Evolutionary conservation across 176 grass and related monocot genomes (phyloP).

Genomic region (Triticum aestivum): IWGSC_CS_RefSeq_v2.1 NC_057804.1:185549451-185549950

Average conservation of each 20-base stretch:
- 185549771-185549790: not conserved
- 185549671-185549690: not conserved
- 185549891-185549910: slow-evolving; percentile 65
- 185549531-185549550: slow-evolving; percentile 93
- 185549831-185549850: slow-evolving; percentile 28
- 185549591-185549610: slow-evolving; percentile 46
- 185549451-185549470: slow-evolving; percentile 81
- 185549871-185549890: slow-evolving; percentile 45
- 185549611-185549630: not conserved
- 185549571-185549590: slow-evolving; percentile 61
- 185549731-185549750: not conserved
- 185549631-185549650: slow-evolving; percentile 4
- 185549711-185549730: not conserved
- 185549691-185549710: slow-evolving; percentile 1
- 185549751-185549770: not conserved
- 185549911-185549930: slow-evolving; percentile 67
- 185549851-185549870: slow-evolving; percentile 78
- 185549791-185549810: not conserved
- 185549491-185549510: slow-evolving; percentile 92
- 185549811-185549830: not conserved
- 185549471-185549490: slow-evolving; percentile 81
- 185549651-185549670: not conserved
- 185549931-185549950: slow-evolving; percentile 81
- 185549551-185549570: slow-evolving; percentile 95
- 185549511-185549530: slow-evolving; percentile 89